Evolutionary conservation across 169 alveolate species (phyloP), one percentile per base, ranked within the genome.

Genomic region (Plasmodium berghei): DNA sequence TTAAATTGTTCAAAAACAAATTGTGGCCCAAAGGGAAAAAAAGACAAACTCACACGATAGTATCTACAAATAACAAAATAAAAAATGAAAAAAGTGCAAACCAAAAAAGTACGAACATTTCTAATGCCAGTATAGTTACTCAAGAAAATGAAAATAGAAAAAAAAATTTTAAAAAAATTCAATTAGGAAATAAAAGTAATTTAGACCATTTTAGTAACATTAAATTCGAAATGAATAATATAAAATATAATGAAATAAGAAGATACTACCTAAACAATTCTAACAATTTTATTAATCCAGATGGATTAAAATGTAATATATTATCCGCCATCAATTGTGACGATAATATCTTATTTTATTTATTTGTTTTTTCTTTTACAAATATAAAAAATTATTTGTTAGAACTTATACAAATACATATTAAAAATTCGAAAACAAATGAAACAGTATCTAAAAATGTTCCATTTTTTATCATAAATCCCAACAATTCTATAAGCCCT

Each of bases 301-400:
- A 73, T 61, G 87, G 87, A 52, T 49, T 73, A 8, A 48, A 73
- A 18, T 59, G 87, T 54, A 73, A 49, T 24, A 73, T 73, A 24
- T 20, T 73, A 28, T 73, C 70, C 26, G 73, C 73, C 5, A 48
- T 73, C 6, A 55, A 73, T 63, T 73, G 87, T 34, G 18, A 52
- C 16, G 73, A 73, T 14, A 73, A 59, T 24, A 28, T 73, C 49
- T 28, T 73, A 22, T 49, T 73, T 49, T 61, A 73, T 54, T 49
- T 62, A 26, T 73, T 73, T 14, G 87, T 73, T 4, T 73, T 73
- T 52, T 73, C 73, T 24, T 26, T 73, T 12, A 59, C 87, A 1
- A 73, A 73, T 52, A 64, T 73, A 40, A 26, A 63, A 1, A 62
- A 48, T 16, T n/a, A 73, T 63, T 22, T 18, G 46, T 20, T 73